phyloP scores from a whole-genome alignment of 306 rosid genomes.

The Fragaria ananassa region DNA sequence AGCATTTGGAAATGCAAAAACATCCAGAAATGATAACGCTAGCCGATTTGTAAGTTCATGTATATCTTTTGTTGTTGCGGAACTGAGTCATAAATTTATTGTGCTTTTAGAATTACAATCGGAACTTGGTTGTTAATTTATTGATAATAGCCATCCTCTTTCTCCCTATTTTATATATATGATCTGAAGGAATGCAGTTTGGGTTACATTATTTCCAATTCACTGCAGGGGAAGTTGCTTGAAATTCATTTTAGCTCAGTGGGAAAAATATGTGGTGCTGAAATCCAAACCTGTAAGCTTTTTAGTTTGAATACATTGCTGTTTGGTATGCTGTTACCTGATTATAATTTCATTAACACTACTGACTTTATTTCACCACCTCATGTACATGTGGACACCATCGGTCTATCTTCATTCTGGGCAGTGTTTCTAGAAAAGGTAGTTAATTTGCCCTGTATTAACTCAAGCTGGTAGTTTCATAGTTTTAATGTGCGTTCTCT shows the following conservation, averaged over 20 bases:
- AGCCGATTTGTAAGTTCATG: constrained; percentile 88
- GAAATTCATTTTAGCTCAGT: constrained; percentile 70
- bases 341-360: constrained; percentile 20
- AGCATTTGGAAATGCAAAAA: constrained; percentile 95
- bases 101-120: constrained; percentile 12
- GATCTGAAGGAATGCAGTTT: constrained; percentile 19
- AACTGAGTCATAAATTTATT: constrained; percentile 10
- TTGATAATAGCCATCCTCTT: neutral
- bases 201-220: constrained; percentile 26
- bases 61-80: constrained; percentile 22
- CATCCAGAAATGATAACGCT: constrained; percentile 76
- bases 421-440: constrained; percentile 91
- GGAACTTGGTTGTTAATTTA: neutral
- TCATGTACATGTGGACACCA: constrained; percentile 38
- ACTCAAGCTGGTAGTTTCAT: constrained; percentile 23
- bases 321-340: constrained; percentile 18
- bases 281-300: constrained; percentile 83
- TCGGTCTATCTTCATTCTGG: constrained; percentile 23
- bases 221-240: constrained; percentile 81
- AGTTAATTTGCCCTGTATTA: constrained; percentile 33
- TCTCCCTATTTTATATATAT: constrained; percentile 13
- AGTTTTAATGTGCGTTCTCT: constrained; percentile 31
- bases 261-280: constrained; percentile 80
- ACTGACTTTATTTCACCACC: constrained; percentile 43
- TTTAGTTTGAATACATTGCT: constrained; percentile 23